Conservation (phyloP, 148 eudicot species). For the Pouteria glomerata region DNA sequence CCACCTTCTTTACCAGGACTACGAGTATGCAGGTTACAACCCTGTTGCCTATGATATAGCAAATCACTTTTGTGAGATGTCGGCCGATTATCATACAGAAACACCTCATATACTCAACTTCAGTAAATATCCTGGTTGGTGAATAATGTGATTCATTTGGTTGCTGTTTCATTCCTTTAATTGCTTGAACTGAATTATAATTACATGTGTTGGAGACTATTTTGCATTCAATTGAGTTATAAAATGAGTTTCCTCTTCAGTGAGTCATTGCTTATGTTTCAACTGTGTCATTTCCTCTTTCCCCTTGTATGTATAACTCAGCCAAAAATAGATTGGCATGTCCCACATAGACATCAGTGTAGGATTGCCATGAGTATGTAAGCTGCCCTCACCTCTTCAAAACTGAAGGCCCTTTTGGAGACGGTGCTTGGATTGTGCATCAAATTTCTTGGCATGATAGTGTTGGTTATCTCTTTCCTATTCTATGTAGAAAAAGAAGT, state of each 20-base stretch:
- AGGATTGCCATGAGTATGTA: too few relatives aligned
- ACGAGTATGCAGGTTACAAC: constrained; percentile 88
- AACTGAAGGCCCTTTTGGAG: too few relatives aligned
- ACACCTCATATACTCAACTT: constrained; percentile 87
- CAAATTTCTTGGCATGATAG: too few relatives aligned
- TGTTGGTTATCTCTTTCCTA: too few relatives aligned
- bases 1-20: constrained; percentile 48
- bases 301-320: too few relatives aligned
- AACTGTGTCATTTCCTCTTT: too few relatives aligned
- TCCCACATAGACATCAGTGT: too few relatives aligned
- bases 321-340: too few relatives aligned
- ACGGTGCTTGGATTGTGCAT: too few relatives aligned
- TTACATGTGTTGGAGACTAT: background rate
- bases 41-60: constrained; percentile 78
- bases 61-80: constrained; percentile 97
- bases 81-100: constrained; percentile 92
- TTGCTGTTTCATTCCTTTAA: background rate
- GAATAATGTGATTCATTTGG: background rate
- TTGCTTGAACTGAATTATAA: background rate
- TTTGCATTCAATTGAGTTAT: background rate
- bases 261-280: too few relatives aligned
- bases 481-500: background rate
- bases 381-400: too few relatives aligned
- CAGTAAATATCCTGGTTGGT: constrained; percentile 76
- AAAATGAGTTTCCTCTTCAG: background rate